These are phyloP conservation scores for Verbascum thapsus DNA, from an alignment of 257 asterid species.

Conservation along the genomic window DNA sequence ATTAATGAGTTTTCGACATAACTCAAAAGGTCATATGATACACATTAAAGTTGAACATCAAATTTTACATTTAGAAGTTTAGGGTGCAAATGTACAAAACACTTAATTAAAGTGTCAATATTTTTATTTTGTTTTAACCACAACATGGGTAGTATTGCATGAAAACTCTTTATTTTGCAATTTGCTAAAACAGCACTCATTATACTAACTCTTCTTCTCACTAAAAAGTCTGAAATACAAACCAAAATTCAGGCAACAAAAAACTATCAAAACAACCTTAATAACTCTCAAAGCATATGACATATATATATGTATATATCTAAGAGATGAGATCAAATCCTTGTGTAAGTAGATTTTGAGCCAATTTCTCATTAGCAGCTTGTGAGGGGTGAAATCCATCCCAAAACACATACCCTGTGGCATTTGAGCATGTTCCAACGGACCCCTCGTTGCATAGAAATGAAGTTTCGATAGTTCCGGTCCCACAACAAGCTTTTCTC, in stretches of 20 bases:
- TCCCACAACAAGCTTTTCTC: conserved; percentile 81
- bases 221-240: conserved; percentile 6
- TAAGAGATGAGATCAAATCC: conserved; percentile 74
- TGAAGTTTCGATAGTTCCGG: conserved; percentile 67
- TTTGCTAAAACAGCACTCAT: not conserved
- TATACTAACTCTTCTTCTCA: not conserved
- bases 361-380: conserved; percentile 67
- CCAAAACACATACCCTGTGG: conserved; percentile 73
- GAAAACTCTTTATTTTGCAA: not conserved
- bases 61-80: too few relatives aligned
- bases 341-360: conserved; percentile 60
- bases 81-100: too few relatives aligned
- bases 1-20: too few relatives aligned
- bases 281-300: conserved; percentile 5
- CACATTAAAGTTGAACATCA: too few relatives aligned
- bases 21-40: too few relatives aligned
- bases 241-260: not conserved
- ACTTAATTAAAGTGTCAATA: too few relatives aligned
- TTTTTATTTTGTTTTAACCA: too few relatives aligned
- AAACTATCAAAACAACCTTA: conserved; percentile 18
- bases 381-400: conserved; percentile 83
- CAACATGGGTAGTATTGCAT: not conserved
- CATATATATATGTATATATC: not conserved
- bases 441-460: conserved; percentile 65
- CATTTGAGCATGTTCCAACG: conserved; percentile 77